A percentile compares a stretch with the other conserved stretches of the same genome.
Conservation (phyloP, 1,284 basidiomycete genomes). For the Ustilago loliicola region DNA sequence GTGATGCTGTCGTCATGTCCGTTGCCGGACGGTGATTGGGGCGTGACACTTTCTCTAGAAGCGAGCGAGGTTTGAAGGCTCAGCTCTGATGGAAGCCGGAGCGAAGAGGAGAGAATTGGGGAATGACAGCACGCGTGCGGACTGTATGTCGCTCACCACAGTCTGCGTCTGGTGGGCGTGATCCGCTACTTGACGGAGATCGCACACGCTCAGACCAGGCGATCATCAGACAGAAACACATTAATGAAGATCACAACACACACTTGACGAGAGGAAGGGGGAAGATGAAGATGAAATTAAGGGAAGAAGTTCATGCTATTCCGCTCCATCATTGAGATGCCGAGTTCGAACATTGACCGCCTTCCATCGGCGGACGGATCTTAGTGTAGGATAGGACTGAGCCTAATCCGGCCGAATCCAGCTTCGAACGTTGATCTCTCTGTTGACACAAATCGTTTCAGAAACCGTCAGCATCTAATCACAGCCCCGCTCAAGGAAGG, state of each 20-base stretch:
- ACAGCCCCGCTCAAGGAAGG: background rate
- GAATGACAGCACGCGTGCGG: background rate
- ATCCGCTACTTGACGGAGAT: background rate
- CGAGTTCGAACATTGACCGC: background rate
- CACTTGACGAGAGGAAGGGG: background rate
- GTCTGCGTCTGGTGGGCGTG: background rate
- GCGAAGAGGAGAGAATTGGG: background rate
- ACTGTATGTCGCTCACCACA: background rate
- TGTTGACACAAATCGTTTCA: background rate
- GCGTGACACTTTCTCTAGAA: background rate
- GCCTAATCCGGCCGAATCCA: constrained; percentile 30
- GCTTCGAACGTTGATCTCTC: constrained; percentile 39
- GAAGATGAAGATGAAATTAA: background rate
- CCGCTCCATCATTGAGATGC: background rate
- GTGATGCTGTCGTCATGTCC: background rate
- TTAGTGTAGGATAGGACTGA: constrained; percentile 42
- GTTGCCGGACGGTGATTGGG: background rate
- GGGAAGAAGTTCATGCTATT: background rate
- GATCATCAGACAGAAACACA: background rate
- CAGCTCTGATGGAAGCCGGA: background rate
- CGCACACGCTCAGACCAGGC: background rate
- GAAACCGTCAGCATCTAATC: background rate
- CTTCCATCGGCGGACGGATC: background rate
- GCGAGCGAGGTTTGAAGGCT: background rate
- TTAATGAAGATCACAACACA: background rate